These are phyloP conservation scores for Daldinia sp. DNA, from an alignment of 2,329 filamentous ascomycete genomes.

Conservation along the genomic window DNA sequence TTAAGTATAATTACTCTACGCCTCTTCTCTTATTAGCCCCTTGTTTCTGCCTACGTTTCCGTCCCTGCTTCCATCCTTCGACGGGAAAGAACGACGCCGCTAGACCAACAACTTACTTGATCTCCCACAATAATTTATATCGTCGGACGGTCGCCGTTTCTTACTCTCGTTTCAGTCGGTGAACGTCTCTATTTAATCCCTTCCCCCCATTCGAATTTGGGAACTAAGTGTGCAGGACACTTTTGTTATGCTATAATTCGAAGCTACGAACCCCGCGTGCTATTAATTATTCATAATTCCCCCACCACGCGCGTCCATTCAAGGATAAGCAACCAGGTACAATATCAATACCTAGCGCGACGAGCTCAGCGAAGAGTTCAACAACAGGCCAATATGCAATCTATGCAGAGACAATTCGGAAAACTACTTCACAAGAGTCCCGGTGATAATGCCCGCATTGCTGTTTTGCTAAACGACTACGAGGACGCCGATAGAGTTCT, in stretches of 20 bases:
- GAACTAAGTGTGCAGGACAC: background rate
- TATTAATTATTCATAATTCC: constrained; percentile 7
- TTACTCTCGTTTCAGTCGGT: background rate
- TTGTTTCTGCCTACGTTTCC: constrained; percentile 7
- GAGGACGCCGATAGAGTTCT: constrained; percentile 81
- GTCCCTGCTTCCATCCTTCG: constrained; percentile 5
- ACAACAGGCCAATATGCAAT: constrained; percentile 63
- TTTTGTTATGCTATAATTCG: constrained; percentile 12
- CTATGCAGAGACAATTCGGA: constrained; percentile 77
- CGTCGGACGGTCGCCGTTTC: background rate
- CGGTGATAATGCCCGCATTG: constrained; percentile 79
- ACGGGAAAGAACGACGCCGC: constrained; percentile 4
- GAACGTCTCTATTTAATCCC: background rate
- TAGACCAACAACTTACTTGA: constrained; percentile 5
- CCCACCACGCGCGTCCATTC: constrained; percentile 2
- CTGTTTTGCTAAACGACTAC: constrained; percentile 78
- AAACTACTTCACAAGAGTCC: constrained; percentile 72
- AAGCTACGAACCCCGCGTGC: constrained; percentile 27
- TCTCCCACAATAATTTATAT: background rate
- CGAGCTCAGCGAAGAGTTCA: constrained; percentile 2
- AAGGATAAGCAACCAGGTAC: constrained; percentile 4
- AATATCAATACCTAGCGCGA: background rate
- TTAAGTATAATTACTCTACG: constrained; percentile 2
- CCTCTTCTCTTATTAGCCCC: constrained; percentile 5
- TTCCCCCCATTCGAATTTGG: background rate